Conservation (phyloP, 176 grass and related monocot genomes). For the Oryza glumipatula region DNA sequence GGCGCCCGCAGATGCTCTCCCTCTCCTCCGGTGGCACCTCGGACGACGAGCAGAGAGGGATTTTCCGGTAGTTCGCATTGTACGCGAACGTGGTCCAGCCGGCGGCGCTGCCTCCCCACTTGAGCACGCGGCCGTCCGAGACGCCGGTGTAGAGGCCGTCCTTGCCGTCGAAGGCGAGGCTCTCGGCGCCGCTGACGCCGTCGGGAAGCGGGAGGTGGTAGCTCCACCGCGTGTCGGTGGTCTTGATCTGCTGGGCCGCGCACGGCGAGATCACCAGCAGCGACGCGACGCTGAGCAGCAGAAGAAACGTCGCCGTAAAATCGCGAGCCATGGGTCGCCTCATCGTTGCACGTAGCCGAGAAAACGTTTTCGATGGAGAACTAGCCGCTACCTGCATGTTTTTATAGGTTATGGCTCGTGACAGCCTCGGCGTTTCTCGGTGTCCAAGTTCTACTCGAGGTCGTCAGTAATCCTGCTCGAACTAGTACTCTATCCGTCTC, state of each 20-base stretch:
- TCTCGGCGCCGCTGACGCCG: conserved; percentile 50
- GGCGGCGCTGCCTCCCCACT: conserved; percentile 43
- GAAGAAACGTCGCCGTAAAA: background rate
- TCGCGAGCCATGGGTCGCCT: background rate
- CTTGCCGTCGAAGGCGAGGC: conserved; percentile 57
- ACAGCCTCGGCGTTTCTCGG: background rate
- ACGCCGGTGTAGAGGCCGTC: conserved; percentile 61
- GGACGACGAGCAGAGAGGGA: conserved; percentile 20
- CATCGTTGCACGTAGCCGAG: background rate
- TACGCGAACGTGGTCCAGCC: conserved; percentile 59
- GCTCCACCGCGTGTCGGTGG: conserved; percentile 28
- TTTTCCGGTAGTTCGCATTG: conserved; percentile 37
- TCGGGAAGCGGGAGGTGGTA: conserved; percentile 19
- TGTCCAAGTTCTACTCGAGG: background rate
- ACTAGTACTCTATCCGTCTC: no score
- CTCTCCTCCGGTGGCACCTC: background rate
- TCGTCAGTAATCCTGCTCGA: background rate
- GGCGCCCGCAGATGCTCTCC: conserved; percentile 64
- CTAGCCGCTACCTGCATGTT: background rate
- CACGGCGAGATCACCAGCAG: background rate
- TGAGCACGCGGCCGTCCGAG: conserved; percentile 56
- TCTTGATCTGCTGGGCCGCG: conserved; percentile 3
- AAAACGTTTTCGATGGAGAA: background rate
- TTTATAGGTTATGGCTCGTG: background rate
- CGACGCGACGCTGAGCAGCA: background rate